These are phyloP conservation scores for Petasospora rhodanensis DNA, from an alignment of 1,139 yeast species.

Conservation along the genomic window DNA sequence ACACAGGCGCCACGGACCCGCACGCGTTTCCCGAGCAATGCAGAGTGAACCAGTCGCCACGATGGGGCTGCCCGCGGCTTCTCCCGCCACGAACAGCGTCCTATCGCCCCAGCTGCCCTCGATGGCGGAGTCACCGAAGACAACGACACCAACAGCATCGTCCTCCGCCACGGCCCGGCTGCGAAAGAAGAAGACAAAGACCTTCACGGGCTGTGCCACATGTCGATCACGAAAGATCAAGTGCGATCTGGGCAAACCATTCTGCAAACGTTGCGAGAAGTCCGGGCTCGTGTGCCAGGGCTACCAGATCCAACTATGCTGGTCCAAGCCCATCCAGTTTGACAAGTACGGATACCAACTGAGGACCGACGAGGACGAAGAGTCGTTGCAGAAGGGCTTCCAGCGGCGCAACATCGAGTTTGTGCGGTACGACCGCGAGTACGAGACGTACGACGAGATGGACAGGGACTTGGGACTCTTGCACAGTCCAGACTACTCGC, in stretches of 20 bases:
- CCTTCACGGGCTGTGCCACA: conserved; percentile 62
- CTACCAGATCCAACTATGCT: conserved; percentile 71
- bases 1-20: too few relatives aligned
- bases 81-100: too few relatives aligned
- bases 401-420: conserved; percentile 75
- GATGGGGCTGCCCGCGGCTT: too few relatives aligned
- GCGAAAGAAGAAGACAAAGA: conserved; percentile 37
- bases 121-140: too few relatives aligned
- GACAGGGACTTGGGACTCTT: conserved; percentile 64
- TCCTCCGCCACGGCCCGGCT: not conserved
- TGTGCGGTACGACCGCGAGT: conserved; percentile 63
- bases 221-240: conserved; percentile 57
- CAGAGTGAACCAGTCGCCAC: too few relatives aligned
- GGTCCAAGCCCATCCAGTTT: conserved; percentile 60
- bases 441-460: conserved; percentile 76
- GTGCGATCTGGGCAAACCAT: conserved; percentile 52
- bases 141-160: not conserved
- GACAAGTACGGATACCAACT: conserved; percentile 34
- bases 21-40: too few relatives aligned
- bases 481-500: conserved; percentile 46
- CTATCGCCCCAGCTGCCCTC: too few relatives aligned
- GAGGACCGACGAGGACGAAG: conserved; percentile 24
- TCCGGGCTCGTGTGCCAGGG: conserved; percentile 72
- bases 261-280: conserved; percentile 48
- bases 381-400: conserved; percentile 38